These are phyloP conservation scores for Paramecium sexaurelia DNA, from an alignment of 73 alveolate genomes.

Conservation along the genomic window DNA sequence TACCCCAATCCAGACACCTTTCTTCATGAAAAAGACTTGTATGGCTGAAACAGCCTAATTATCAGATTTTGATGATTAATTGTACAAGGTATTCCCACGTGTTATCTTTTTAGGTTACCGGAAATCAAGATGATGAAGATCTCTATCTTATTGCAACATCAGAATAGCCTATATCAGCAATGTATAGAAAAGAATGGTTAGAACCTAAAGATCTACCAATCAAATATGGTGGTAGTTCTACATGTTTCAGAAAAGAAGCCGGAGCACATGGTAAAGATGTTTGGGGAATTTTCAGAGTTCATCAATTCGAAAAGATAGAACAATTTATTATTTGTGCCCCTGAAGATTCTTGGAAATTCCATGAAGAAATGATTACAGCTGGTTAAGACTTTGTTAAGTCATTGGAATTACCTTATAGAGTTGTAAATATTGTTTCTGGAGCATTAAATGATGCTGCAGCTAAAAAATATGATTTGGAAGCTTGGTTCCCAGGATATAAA, in stretches of 20 bases:
- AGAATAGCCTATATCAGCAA: constrained; percentile 99
- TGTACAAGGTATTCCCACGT: constrained; percentile 97
- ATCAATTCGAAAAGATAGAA: constrained; percentile 99
- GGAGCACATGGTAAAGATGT: constrained; percentile 99
- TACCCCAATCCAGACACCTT: constrained; percentile 98
- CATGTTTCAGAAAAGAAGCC: constrained; percentile 99
- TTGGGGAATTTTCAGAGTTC: constrained; percentile 99
- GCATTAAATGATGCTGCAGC: constrained; percentile 99
- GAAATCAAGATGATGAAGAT: constrained; percentile 77
- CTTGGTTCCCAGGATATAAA: constrained; percentile 99
- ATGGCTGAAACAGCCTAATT: constrained; percentile 98
- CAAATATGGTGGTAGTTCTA: constrained; percentile 94
- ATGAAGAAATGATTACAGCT: constrained; percentile 88
- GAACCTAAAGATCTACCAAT: constrained; percentile 91
- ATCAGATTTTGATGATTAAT: constrained; percentile 98
- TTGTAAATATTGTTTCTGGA: constrained; percentile 96
- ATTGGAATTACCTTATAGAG: constrained; percentile 97
- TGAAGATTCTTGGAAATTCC: constrained; percentile 92
- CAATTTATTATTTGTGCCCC: constrained; percentile 97
- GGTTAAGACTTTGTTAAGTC: constrained; percentile 95
- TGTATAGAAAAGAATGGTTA: constrained; percentile 95
- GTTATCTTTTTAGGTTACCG: constrained; percentile 29
- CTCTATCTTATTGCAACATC: constrained; percentile 98
- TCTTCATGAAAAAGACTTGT: constrained; percentile 97
- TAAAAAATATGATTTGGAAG: constrained; percentile 99